Evolutionary conservation across 768 basidiomycete genomes (phyloP).

Genomic region (Amanita fuliginea): DNA sequence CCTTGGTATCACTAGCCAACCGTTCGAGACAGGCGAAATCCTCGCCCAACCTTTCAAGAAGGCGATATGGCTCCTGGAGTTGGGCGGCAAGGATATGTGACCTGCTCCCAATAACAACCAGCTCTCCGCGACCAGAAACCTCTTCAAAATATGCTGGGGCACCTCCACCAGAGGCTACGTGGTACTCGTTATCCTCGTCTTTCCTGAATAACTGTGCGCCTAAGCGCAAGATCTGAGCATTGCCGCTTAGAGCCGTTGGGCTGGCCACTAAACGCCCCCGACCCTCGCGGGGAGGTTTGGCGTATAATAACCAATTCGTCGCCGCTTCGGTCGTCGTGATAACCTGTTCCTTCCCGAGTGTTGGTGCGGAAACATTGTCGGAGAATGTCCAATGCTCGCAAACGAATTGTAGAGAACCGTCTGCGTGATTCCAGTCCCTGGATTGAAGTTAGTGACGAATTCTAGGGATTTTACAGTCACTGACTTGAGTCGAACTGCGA

Average conservation of each 20-base stretch:
- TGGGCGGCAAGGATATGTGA: background rate
- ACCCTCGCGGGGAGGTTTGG: background rate
- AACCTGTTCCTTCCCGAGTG: background rate
- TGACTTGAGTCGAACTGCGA: too few relatives aligned
- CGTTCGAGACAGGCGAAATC: background rate
- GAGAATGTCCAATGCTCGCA: background rate
- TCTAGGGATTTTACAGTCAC: background rate
- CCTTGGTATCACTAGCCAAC: background rate
- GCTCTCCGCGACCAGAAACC: background rate
- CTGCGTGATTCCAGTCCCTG: background rate
- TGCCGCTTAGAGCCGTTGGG: constrained; percentile 4
- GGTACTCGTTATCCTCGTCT: constrained; percentile 1
- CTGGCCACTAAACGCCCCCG: background rate
- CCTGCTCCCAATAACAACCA: constrained; percentile 1
- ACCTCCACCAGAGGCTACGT: background rate
- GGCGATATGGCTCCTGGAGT: background rate
- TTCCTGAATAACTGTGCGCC: constrained; percentile 5
- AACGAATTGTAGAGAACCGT: background rate
- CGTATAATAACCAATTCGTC: background rate
- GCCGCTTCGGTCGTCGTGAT: background rate
- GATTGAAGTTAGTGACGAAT: background rate
- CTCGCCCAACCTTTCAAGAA: background rate
- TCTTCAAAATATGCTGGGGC: constrained; percentile 1
- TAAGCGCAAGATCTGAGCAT: constrained; percentile 4
- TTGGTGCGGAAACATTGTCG: background rate